Conservation (phyloP, 768 basidiomycete species). For the Calocybe gangraenosa region DNA sequence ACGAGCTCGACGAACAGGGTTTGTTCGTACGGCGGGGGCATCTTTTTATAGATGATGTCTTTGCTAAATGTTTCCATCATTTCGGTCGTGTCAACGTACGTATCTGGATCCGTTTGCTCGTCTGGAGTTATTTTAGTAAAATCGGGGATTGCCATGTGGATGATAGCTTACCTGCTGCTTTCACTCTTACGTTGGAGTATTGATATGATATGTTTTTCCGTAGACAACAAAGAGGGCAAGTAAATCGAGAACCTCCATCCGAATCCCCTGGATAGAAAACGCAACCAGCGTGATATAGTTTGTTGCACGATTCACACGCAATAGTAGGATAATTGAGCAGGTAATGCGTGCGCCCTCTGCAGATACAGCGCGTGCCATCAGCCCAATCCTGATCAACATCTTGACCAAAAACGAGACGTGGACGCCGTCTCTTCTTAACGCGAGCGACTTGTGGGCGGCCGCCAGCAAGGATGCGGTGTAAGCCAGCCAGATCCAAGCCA, state of each 20-base stretch:
- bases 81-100: constrained; percentile 66
- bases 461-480: constrained; percentile 77
- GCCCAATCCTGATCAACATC: constrained; percentile 70
- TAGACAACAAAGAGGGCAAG: constrained; percentile 75
- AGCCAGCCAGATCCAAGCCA: constrained; percentile 75
- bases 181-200: constrained; percentile 74
- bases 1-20: constrained; percentile 77
- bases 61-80: constrained; percentile 76
- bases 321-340: constrained; percentile 59
- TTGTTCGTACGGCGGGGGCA: constrained; percentile 57
- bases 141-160: constrained; percentile 5
- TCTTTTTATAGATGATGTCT: constrained; percentile 63
- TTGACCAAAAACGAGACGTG: constrained; percentile 70
- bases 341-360: constrained; percentile 63
- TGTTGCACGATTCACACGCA: constrained; percentile 62
- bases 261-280: constrained; percentile 62
- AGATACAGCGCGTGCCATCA: constrained; percentile 79
- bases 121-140: constrained; percentile 17
- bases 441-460: constrained; percentile 49
- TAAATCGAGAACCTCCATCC: constrained; percentile 36
- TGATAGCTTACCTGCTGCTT: constrained; percentile 47
- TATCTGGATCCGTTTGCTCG: constrained; percentile 35
- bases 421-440: constrained; percentile 54
- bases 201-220: constrained; percentile 68
- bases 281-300: constrained; percentile 68